Base-by-base conservation (phyloP, 306 rosid genomes). In the Morella rubra region DNA sequence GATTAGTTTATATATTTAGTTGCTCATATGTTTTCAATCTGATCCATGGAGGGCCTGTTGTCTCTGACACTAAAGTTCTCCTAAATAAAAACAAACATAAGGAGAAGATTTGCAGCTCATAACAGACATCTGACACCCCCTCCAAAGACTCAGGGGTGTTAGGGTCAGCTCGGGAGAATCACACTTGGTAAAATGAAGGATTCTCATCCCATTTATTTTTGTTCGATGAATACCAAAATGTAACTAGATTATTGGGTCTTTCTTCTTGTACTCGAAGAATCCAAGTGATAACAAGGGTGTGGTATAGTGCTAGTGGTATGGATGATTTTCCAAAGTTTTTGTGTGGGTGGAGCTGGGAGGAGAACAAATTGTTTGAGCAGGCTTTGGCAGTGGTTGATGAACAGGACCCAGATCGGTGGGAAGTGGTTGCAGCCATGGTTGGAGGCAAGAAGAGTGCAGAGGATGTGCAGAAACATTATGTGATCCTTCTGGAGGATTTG, bases 271-370 rank as follows among this genome's bases (percentile, higher is more conserved):
- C 49, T 69, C 32, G 12, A 58, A 67, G 78, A 66, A n/a, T 11
- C 73, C n/a, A 46, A 49, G 47, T 58, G 44, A 52, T 50, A 42
- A n/a, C 64, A 73, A 47, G 80, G 67, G 77, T 42, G 61, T 9
- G 71, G 62, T 65, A 13, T 42, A 42, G 71, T 16, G 24, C 20
- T 46, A 27, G 81, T 58, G 78, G 72, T 22, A 77, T 82, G 85
- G 86, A 85, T 81, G 85, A 65, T 71, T 65, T 76, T 69, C 40
- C 83, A 0, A 82, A 76, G 73, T 78, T 80, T 24, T 45, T 73
- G 82, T 44, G 89, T 49, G 90, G 85, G 27, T 92, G 97, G 96
- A 92, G 90, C 83, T 90, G 96, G 96, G 90, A 92, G 83, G 91
- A 92, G 87, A 92, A 90, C 86, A 92, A 90, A 76, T 76, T 87